Evolutionary conservation across 805 yeast genomes (phyloP), one percentile per base, ranked within the genome.

Genomic region (Brettanomyces bruxellensis): DNA sequence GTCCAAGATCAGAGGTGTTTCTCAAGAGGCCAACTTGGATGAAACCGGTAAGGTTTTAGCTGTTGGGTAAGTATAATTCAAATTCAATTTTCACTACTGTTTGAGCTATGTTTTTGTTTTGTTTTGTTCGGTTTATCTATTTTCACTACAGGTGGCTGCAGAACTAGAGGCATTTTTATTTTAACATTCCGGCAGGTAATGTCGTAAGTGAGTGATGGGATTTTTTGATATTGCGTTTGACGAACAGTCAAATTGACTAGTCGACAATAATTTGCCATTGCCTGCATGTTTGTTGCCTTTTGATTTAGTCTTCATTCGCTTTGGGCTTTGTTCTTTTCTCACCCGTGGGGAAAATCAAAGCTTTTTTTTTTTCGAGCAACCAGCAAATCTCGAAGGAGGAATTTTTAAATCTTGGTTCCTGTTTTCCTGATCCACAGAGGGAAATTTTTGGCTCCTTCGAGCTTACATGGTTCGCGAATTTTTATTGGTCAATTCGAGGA

Each of bases 21-120:
- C 96, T 56, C 93, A 88, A 66, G 98, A 91, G 75, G 87, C 96
- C 64, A 82, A 87, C 84, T 83, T 93, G 68, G 88, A 93, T 74
- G 99, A 93, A 78, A 95, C 99, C 69, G 99, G 99, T 73, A 88
- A 96, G 77, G 99, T 93, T 67, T 80, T 93, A 69, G 85, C 97
- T 60, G 96, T 93, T 68, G 99, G 88, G 88, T 82, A 76, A 61
- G 88, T 81, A 57, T 50, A 14, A 23, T 38, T 38, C 9, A 7
- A 38, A 6, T 9, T 9, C 32, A 28, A 7, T 28, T 28, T 7
- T 38, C 18, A 7, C 38, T 18, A 3, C 38, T 18, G 13, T 14
- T 36, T 36, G 38, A 36, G 38, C 23, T 36, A 14, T 36, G 1
- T 28, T 28, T 9, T 28, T 28, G 32, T 7, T 28, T 28, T 28